phyloP scores from a whole-genome alignment of 108 stramenopile species.

The Seminavis robusta region DNA sequence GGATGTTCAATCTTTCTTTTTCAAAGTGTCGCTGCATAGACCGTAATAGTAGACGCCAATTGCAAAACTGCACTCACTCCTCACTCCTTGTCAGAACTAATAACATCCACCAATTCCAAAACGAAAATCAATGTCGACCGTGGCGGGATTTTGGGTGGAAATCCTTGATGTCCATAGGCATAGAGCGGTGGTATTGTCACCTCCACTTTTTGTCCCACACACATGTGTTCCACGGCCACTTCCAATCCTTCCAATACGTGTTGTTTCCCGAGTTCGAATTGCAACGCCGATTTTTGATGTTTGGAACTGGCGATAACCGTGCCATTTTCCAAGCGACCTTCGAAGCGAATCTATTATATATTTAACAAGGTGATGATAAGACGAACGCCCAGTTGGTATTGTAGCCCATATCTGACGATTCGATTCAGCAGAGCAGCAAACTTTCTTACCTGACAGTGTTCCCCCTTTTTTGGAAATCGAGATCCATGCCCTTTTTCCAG shows the following conservation, averaged over 20 bases:
- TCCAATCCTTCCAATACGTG: constrained; percentile 79
- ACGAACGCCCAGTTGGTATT: no score
- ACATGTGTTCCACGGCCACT: constrained; percentile 50
- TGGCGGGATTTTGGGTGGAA: constrained; percentile 79
- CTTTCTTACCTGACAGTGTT: constrained; percentile 54
- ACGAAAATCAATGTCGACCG: constrained; percentile 69
- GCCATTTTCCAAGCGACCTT: constrained; percentile 56
- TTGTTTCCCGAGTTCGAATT: constrained; percentile 55
- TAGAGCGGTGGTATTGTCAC: constrained; percentile 67
- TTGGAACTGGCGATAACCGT: constrained; percentile 7
- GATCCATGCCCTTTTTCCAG: constrained; percentile 28
- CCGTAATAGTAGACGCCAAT: no score
- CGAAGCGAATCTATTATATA: constrained; percentile 48
- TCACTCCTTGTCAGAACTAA: no score
- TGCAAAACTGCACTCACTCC: no score
- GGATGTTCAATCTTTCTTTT: no score
- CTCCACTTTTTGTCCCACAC: constrained; percentile 51
- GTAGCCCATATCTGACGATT: no score
- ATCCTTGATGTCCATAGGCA: constrained; percentile 75
- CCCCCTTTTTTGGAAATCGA: constrained; percentile 41
- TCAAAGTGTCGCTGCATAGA: no score
- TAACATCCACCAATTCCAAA: constrained; percentile 55
- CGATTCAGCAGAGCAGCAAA: no score
- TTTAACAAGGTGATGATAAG: not conserved
- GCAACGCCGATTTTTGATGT: constrained; percentile 55